Percentiles rank a stretch among this genome's conserved stretches.
These are phyloP conservation scores for Termitomyces sp. DNA, from an alignment of 768 basidiomycete species.

Conservation along the genomic window DNA sequence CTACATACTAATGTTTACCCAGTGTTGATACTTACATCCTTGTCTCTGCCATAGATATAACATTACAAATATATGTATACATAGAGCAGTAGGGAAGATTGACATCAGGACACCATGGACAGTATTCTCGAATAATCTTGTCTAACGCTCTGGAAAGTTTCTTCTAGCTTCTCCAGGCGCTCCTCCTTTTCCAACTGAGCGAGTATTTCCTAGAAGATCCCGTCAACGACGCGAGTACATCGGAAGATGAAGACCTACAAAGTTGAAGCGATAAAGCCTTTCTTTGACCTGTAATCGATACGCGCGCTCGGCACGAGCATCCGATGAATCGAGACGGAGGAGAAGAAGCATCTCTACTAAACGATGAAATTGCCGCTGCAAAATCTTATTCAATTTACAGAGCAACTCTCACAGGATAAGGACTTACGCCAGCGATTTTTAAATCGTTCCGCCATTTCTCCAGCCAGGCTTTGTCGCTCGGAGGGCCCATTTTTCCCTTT, in stretches of 20 bases:
- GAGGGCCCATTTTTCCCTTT: slow-evolving; percentile 70
- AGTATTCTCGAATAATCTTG: slow-evolving; percentile 85
- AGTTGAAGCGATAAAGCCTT: slow-evolving; percentile 92
- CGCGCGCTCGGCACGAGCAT: slow-evolving; percentile 48
- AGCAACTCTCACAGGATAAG: not conserved
- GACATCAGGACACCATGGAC: slow-evolving; percentile 34
- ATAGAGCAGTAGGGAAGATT: not conserved
- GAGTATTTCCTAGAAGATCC: slow-evolving; percentile 63
- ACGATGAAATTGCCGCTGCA: slow-evolving; percentile 88
- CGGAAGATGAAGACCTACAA: slow-evolving; percentile 43
- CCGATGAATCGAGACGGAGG: slow-evolving; percentile 56
- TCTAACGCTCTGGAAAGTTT: slow-evolving; percentile 83
- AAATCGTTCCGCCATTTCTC: slow-evolving; percentile 77
- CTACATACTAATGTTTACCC: not conserved
- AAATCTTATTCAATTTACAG: not conserved
- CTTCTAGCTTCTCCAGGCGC: slow-evolving; percentile 82
- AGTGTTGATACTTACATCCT: not conserved
- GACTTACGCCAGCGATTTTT: slow-evolving; percentile 82
- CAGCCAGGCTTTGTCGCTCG: slow-evolving; percentile 68
- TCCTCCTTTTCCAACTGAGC: slow-evolving; percentile 85
- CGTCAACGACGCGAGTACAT: not conserved
- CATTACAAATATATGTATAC: not conserved
- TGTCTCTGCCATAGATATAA: not conserved
- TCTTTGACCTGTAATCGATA: slow-evolving; percentile 94
- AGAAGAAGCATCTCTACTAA: slow-evolving; percentile 89